A percentile compares a stretch with the other conserved stretches of the same genome.
phyloP scores from a whole-genome alignment of 1,284 basidiomycete genomes.

The Phaffia rhodozyma region DNA sequence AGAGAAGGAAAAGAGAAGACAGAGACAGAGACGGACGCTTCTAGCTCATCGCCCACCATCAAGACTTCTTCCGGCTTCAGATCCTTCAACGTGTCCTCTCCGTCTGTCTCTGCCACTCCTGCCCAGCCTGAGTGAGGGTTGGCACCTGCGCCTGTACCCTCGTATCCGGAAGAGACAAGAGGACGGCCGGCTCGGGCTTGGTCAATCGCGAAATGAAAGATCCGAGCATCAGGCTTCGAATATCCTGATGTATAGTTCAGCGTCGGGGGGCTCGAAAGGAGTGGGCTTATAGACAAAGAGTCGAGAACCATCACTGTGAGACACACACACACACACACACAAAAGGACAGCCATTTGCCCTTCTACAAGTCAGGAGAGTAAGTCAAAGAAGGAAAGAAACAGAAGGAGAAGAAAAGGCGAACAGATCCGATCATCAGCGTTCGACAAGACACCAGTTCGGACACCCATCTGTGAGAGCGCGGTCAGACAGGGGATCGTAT shows the following conservation, averaged over 20 bases:
- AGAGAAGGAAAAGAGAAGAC: neutral
- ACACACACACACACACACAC: neutral
- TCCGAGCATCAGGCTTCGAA: conserved; percentile 29
- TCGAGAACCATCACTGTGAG: conserved; percentile 29
- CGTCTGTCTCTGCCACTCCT: neutral
- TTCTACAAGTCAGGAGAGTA: neutral
- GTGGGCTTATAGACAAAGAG: conserved; percentile 26
- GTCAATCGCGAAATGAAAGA: conserved; percentile 28
- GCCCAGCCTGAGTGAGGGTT: too few relatives aligned
- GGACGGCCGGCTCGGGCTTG: conserved; percentile 5
- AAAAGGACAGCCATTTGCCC: neutral
- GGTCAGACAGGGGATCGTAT: conserved; percentile 28
- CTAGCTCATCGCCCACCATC: conserved; percentile 36
- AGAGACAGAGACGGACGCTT: conserved; percentile 28
- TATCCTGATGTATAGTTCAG: conserved; percentile 32
- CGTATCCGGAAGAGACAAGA: neutral
- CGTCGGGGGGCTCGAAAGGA: conserved; percentile 28
- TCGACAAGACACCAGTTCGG: conserved; percentile 32
- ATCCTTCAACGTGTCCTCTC: conserved; percentile 20
- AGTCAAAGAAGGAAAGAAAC: neutral
- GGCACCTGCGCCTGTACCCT: neutral
- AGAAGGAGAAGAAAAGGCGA: conserved; percentile 10
- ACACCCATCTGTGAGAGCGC: conserved; percentile 26
- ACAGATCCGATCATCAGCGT: conserved; percentile 35
- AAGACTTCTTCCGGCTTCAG: conserved; percentile 27